Conservation (phyloP, 2,329 filamentous ascomycete species). For the Zymoseptoria tritici region DNA sequence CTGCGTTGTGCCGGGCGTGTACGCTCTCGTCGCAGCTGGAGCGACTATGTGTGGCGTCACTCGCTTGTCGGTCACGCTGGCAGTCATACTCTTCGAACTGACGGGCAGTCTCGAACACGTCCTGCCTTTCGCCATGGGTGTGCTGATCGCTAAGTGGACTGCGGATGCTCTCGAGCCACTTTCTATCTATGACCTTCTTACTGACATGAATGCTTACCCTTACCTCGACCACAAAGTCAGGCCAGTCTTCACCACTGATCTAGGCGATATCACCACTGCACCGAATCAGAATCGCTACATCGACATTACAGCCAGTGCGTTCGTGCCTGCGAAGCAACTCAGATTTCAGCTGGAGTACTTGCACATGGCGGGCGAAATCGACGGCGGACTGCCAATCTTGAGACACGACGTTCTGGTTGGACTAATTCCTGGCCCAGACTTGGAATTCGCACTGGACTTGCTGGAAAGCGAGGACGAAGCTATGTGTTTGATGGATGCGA, state of each 20-base stretch:
- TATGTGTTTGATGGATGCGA: slow-evolving; percentile 74
- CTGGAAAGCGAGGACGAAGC: slow-evolving; percentile 63
- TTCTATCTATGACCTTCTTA: slow-evolving; percentile 92
- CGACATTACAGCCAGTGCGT: slow-evolving; percentile 75
- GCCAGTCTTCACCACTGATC: slow-evolving; percentile 78
- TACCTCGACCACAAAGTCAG: slow-evolving; percentile 96
- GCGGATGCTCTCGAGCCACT: slow-evolving; percentile 89
- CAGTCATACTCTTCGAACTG: slow-evolving; percentile 91
- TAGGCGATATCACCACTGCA: slow-evolving; percentile 77
- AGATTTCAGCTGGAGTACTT: slow-evolving; percentile 74
- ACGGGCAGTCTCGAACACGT: slow-evolving; percentile 94
- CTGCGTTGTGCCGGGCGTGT: slow-evolving; percentile 94
- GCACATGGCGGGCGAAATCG: slow-evolving; percentile 79
- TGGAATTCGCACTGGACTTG: slow-evolving; percentile 85
- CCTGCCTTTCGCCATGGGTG: slow-evolving; percentile 83
- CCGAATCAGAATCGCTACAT: slow-evolving; percentile 71
- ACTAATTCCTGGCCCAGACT: slow-evolving; percentile 84
- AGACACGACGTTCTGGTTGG: slow-evolving; percentile 74
- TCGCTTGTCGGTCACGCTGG: slow-evolving; percentile 82
- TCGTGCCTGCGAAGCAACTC: slow-evolving; percentile 69
- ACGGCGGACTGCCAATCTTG: slow-evolving; percentile 83
- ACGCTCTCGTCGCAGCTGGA: slow-evolving; percentile 87
- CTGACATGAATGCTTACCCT: slow-evolving; percentile 94
- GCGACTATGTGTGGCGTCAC: slow-evolving; percentile 98
- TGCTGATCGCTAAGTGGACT: slow-evolving; percentile 96